Percentiles rank a stretch among this genome's conserved stretches.
These are phyloP conservation scores for Phytophthora pini DNA, from an alignment of 352 stramenopile species.

Conservation along the genomic window DNA sequence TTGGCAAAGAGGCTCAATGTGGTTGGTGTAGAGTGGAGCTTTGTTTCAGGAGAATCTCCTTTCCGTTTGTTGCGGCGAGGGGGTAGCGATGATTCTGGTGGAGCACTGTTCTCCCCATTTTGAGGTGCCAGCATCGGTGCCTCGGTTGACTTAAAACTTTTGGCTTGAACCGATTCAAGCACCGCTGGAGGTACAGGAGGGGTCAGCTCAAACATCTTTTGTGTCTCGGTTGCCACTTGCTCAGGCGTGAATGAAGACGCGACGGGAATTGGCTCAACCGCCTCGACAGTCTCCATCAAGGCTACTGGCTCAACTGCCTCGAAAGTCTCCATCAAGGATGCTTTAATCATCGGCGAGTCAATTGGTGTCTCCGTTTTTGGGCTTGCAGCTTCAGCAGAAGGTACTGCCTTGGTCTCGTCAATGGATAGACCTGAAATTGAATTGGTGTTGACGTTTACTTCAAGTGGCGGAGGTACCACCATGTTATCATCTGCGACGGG, in stretches of 20 bases:
- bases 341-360: neutral
- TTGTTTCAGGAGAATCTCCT: constrained; percentile 13
- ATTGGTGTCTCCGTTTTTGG: neutral
- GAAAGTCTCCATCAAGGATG: neutral
- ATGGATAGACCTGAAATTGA: constrained; percentile 14
- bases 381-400: neutral
- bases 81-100: constrained; percentile 5
- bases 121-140: too few relatives aligned
- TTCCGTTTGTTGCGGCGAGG: constrained; percentile 31
- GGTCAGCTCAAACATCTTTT: neutral
- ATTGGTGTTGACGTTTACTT: constrained; percentile 1
- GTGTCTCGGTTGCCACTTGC: neutral
- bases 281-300: neutral
- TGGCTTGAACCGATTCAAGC: neutral
- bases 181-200: neutral
- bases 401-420: neutral
- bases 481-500: constrained; percentile 25
- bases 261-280: neutral
- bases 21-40: constrained; percentile 1
- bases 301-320: neutral
- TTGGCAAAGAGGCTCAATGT: constrained; percentile 6
- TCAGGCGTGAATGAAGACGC: neutral
- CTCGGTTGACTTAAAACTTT: neutral
- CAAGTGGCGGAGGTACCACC: neutral
- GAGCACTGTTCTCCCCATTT: constrained; percentile 2